Evolutionary conservation across 1,284 basidiomycete genomes (phyloP).

Genomic region (Singerocomus inundabilis): DNA sequence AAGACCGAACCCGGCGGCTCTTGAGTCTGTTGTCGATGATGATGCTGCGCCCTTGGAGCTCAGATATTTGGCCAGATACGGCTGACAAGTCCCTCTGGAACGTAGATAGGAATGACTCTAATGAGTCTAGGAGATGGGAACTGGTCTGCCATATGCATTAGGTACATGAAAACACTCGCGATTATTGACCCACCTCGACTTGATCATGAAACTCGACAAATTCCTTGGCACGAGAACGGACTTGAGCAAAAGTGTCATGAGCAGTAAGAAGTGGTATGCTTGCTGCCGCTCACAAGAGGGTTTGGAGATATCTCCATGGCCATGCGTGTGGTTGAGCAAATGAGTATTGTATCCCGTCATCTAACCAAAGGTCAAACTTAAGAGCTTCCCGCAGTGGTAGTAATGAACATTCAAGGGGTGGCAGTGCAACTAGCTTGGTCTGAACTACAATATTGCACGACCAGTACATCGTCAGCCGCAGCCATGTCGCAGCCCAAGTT

Average conservation of each 20-base stretch:
- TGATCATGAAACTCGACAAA: slow-evolving; percentile 84
- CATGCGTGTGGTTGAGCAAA: slow-evolving; percentile 2
- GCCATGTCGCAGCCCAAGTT: slow-evolving; percentile 1
- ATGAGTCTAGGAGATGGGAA: slow-evolving; percentile 74
- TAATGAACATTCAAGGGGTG: slow-evolving; percentile 6
- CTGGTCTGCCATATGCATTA: slow-evolving; percentile 54
- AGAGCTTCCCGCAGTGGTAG: no score
- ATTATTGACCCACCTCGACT: slow-evolving; percentile 49
- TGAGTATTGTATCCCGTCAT: slow-evolving; percentile 11
- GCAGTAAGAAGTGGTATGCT: not conserved
- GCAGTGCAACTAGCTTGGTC: slow-evolving; percentile 15
- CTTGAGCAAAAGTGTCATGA: slow-evolving; percentile 25
- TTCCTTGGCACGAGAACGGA: slow-evolving; percentile 58
- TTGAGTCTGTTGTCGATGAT: slow-evolving; percentile 86
- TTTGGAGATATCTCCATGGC: not conserved
- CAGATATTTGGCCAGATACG: slow-evolving; percentile 93
- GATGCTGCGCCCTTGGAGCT: slow-evolving; percentile 86
- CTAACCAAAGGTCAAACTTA: not conserved
- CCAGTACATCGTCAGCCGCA: slow-evolving; percentile 20
- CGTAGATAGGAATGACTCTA: slow-evolving; percentile 89
- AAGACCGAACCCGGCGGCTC: slow-evolving; percentile 67
- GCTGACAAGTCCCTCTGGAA: slow-evolving; percentile 93
- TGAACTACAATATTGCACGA: no score
- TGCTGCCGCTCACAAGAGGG: slow-evolving; percentile 18
- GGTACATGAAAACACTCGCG: not conserved